Evolutionary conservation across 768 basidiomycete species (phyloP).

Genomic region (Pleurotus eryngii): DNA sequence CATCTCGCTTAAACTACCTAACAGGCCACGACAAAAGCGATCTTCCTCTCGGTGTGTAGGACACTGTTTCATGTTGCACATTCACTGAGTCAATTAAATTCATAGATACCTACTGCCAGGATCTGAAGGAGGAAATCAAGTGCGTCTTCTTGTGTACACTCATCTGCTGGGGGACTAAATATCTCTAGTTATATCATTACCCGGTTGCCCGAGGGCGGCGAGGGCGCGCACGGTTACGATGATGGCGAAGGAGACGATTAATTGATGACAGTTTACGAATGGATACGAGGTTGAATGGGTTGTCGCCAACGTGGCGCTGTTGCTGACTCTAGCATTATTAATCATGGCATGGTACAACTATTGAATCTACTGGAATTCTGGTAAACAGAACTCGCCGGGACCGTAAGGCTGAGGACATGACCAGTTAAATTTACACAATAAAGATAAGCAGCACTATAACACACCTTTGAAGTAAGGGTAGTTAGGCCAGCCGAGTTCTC

Average conservation of each 20-base stretch:
- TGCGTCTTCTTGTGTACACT: constrained; percentile 32
- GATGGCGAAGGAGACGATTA: constrained; percentile 83
- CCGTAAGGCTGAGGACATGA: constrained; percentile 71
- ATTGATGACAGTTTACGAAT: constrained; percentile 12
- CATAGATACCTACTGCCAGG: constrained; percentile 79
- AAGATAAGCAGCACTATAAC: constrained; percentile 9
- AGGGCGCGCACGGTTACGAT: constrained; percentile 69
- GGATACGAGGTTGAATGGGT: constrained; percentile 1
- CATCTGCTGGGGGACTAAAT: background rate
- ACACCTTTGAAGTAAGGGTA: constrained; percentile 69
- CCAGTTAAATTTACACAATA: background rate
- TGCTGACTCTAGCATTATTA: constrained; percentile 10
- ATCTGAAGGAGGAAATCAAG: constrained; percentile 84
- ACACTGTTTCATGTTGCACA: background rate
- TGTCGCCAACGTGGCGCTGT: constrained; percentile 4
- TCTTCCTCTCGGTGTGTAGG: constrained; percentile 64
- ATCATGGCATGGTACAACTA: constrained; percentile 6
- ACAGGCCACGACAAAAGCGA: constrained; percentile 61
- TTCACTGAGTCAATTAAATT: background rate
- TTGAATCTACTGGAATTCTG: constrained; percentile 74
- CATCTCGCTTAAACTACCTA: constrained; percentile 4
- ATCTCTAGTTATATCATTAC: constrained; percentile 60
- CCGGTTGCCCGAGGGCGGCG: constrained; percentile 69
- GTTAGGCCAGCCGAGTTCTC: constrained; percentile 95
- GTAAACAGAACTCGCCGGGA: constrained; percentile 83